phyloP scores from a whole-genome alignment of 345 rosid species.

The Syzygium jambos region DNA sequence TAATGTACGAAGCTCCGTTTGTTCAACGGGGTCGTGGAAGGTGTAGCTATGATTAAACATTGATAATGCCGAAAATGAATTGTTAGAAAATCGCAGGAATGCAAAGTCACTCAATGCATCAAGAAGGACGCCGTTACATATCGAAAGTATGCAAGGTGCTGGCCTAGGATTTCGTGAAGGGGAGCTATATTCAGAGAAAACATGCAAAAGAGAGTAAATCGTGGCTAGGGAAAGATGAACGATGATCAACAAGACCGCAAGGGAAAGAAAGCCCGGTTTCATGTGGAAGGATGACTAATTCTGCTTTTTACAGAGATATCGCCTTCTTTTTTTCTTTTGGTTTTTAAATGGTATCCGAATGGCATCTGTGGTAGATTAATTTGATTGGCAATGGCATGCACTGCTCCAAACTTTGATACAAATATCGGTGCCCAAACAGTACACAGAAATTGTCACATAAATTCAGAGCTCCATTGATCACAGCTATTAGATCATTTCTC shows the following conservation, averaged over 20 bases:
- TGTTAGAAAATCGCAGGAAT: background rate
- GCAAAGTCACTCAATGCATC: background rate
- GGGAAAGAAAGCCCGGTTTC: background rate
- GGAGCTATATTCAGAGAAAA: background rate
- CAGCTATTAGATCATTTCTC: background rate
- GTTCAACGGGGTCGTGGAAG: background rate
- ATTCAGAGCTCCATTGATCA: background rate
- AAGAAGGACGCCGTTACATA: background rate
- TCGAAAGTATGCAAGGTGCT: background rate
- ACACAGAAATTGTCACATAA: background rate
- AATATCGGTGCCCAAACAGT: background rate
- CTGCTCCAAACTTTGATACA: background rate
- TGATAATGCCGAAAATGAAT: background rate
- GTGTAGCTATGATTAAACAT: background rate
- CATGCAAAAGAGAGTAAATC: background rate
- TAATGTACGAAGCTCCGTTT: background rate
- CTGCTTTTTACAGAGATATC: background rate
- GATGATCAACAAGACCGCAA: background rate
- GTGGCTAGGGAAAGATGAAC: background rate
- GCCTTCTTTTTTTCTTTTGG: background rate
- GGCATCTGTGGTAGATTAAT: background rate
- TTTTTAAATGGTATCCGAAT: background rate
- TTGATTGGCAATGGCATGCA: background rate
- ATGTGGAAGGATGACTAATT: background rate
- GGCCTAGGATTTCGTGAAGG: background rate